These are phyloP conservation scores for Aristolochia californica DNA, from an alignment of 164 flowering plant genomes.

Conservation along the genomic window DNA sequence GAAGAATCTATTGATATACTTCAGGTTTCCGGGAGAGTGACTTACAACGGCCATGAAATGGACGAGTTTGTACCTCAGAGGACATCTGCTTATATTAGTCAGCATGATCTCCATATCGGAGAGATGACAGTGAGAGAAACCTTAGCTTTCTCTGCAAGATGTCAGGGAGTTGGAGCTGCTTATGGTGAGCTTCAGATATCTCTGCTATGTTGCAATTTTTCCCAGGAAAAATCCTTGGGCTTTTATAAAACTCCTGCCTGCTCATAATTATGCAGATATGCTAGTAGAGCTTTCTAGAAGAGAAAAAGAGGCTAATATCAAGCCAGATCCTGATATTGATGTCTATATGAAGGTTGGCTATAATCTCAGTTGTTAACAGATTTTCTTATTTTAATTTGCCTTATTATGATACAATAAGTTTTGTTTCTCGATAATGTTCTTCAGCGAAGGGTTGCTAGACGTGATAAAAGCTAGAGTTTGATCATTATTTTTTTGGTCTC, in stretches of 20 bases:
- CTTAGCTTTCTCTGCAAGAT: constrained; percentile 49
- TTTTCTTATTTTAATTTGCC: background rate
- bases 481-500: background rate
- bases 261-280: constrained; percentile 30
- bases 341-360: constrained; percentile 60
- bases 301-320: constrained; percentile 55
- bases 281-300: constrained; percentile 57
- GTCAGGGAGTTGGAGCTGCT: constrained; percentile 52
- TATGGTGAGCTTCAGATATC: constrained; percentile 24
- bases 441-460: too few relatives aligned
- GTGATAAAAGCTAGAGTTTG: too few relatives aligned
- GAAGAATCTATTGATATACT: background rate
- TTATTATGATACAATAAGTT: too few relatives aligned
- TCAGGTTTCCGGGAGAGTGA: constrained; percentile 45
- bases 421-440: too few relatives aligned
- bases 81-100: constrained; percentile 57
- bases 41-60: constrained; percentile 61
- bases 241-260: background rate
- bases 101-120: constrained; percentile 50
- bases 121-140: constrained; percentile 58
- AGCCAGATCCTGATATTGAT: constrained; percentile 68
- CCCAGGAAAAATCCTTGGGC: background rate
- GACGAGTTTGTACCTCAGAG: constrained; percentile 63
- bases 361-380: too few relatives aligned
- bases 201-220: background rate